Base-by-base conservation (phyloP, 2,329 filamentous ascomycete genomes). In the Huntiella bhutanensis region DNA sequence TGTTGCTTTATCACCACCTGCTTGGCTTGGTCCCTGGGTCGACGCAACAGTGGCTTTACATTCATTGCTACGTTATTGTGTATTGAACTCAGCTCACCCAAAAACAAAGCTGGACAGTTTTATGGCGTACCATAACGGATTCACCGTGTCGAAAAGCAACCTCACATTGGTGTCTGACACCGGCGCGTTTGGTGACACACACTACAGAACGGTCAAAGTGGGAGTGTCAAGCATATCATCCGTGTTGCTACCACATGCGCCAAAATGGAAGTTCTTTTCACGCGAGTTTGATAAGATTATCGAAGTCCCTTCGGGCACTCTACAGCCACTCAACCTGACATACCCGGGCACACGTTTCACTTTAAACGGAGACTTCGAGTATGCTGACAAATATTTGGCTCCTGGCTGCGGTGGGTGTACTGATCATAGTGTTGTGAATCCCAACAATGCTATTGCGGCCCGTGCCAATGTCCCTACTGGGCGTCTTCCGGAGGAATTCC, bases 401-500 rank as follows among this genome's bases (percentile, higher is more conserved):
- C 8, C 7, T 28, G 7, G 22, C 1, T 3, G 8, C 5, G 22
- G 7, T 28, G 6, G 22, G 3, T 8, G 6, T 8, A 28, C 22
- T 28, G 5, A 28, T 8, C 2, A 28, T 7, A 8, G 8, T 0
- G 48, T 61, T 0, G 32, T 76, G 1, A 43, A 55, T 0, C 60
- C 69, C 0, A 81, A 82, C 47, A 52, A 61, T 0, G 65, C 71
- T 0, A 63, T 80, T 8, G 64, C 74, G 0, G 56, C 53, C 1
- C 70, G 74, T 47, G 57, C 52, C 0, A 43, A 55, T 0, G 75
- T 72, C 42, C 71, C 75, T 0, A 6, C 47, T 0, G 53, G 64
- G 16, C 58, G 80, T 47, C 61, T 66, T 0, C 49, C 73, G 0
- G 64, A 68, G 0, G 73, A 80, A 45, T 78, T 66, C 54, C 68